Conservation (phyloP, 176 grass and related monocot species). For the Leersia perrieri region DNA sequence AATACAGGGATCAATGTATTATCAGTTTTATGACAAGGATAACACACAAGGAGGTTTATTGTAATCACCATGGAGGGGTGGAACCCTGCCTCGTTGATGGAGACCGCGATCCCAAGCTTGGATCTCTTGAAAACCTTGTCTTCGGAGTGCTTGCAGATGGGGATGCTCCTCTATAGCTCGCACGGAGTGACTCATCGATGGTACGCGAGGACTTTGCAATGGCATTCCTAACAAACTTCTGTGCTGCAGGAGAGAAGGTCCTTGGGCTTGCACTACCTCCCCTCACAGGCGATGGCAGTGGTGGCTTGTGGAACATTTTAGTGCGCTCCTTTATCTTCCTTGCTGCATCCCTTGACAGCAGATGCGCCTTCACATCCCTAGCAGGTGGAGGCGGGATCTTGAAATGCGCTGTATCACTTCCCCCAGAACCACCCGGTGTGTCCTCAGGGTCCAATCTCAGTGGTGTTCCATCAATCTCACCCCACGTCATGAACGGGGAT, state of each 20-base stretch:
- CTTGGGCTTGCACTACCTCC: slow-evolving; percentile 83
- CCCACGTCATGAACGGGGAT: slow-evolving; percentile 97
- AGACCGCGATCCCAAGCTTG: slow-evolving; percentile 61
- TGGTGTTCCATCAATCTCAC: slow-evolving; percentile 89
- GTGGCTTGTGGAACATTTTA: slow-evolving; percentile 71
- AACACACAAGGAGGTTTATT: not conserved
- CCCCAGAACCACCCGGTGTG: slow-evolving; percentile 30
- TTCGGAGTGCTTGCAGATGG: slow-evolving; percentile 60
- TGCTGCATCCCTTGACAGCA: slow-evolving; percentile 81
- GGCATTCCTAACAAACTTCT: slow-evolving; percentile 90
- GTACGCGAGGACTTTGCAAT: slow-evolving; percentile 66
- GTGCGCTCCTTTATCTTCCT: slow-evolving; percentile 77
- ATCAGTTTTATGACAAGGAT: slow-evolving; percentile 19
- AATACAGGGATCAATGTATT: slow-evolving; percentile 16
- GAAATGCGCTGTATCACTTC: slow-evolving; percentile 55
- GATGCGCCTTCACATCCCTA: slow-evolving; percentile 80
- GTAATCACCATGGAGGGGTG: slow-evolving; percentile 69
- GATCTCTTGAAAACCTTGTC: slow-evolving; percentile 86
- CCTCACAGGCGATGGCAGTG: slow-evolving; percentile 66
- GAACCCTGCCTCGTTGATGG: slow-evolving; percentile 63
- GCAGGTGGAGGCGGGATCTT: slow-evolving; percentile 73
- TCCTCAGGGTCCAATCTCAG: slow-evolving; percentile 76
- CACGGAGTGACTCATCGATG: slow-evolving; percentile 86
- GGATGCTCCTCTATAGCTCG: slow-evolving; percentile 83
- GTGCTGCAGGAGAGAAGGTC: slow-evolving; percentile 76